phyloP scores from a whole-genome alignment of 2,329 filamentous ascomycete genomes.

The Lecanicillium sp. region DNA sequence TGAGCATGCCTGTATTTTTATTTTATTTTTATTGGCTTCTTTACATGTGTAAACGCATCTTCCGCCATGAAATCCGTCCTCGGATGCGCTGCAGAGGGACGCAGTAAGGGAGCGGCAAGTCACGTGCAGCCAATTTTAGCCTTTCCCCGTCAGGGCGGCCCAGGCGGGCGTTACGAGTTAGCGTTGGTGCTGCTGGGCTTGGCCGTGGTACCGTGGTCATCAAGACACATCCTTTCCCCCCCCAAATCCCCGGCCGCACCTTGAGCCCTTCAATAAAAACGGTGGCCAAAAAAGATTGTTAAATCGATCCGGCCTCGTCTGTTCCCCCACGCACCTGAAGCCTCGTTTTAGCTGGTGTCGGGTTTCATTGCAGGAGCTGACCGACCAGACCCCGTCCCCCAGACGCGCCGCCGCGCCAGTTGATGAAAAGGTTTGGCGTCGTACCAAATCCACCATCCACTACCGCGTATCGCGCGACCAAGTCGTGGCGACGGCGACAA shows the following conservation, averaged over 20 bases:
- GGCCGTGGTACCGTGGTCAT: constrained; percentile 23
- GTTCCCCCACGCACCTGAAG: no score
- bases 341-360: no score
- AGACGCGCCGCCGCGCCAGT: constrained; percentile 19
- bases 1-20: no score
- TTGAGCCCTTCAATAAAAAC: no score
- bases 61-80: no score
- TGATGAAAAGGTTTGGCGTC: constrained; percentile 31
- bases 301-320: no score
- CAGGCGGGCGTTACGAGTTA: no score
- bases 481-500: constrained; percentile 1
- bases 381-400: constrained; percentile 3
- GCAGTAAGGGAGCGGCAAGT: constrained; percentile 10
- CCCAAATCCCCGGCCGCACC: no score
- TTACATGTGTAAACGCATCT: no score
- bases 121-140: constrained; percentile 24
- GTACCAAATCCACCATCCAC: constrained; percentile 22
- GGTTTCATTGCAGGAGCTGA: no score
- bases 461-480: constrained; percentile 32
- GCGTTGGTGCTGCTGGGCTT: constrained; percentile 15
- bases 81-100: background rate
- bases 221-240: constrained; percentile 31
- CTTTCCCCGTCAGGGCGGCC: constrained; percentile 10
- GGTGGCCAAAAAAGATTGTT: no score
- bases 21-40: no score